Conservation (phyloP, 176 grass and related monocot genomes). For the Chrysopogon serrulatus region DNA sequence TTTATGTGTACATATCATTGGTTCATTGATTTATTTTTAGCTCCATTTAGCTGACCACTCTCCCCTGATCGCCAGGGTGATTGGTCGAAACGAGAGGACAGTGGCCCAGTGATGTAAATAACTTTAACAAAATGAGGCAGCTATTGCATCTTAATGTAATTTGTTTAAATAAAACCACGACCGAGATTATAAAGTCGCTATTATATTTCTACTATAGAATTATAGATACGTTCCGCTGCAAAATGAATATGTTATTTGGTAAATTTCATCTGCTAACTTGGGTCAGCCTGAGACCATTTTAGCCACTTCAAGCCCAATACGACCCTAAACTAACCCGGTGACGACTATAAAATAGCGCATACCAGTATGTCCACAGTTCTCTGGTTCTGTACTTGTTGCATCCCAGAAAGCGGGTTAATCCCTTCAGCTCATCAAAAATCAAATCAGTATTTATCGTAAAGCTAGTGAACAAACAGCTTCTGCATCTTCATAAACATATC, state of each 20-base stretch:
- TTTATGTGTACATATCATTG: slow-evolving; percentile 29
- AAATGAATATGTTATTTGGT: background rate
- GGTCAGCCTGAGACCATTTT: background rate
- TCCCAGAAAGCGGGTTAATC: background rate
- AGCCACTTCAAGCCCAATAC: background rate
- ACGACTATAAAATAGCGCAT: too few relatives aligned
- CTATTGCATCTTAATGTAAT: background rate
- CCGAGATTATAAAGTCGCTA: background rate
- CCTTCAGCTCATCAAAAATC: background rate
- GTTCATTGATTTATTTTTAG: slow-evolving; percentile 31
- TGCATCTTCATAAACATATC: background rate
- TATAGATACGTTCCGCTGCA: background rate
- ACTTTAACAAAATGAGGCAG: background rate
- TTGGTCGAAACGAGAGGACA: background rate
- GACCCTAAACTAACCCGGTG: background rate
- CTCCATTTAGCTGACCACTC: background rate
- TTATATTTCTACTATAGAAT: background rate
- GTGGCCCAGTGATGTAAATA: slow-evolving; percentile 20
- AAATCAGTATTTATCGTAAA: too few relatives aligned
- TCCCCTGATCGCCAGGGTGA: background rate
- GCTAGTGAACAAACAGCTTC: background rate
- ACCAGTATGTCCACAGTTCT: too few relatives aligned
- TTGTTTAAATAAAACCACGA: too few relatives aligned
- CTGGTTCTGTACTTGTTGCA: background rate
- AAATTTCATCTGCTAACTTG: background rate